A percentile compares a stretch with the other conserved stretches of the same genome.
phyloP scores from a whole-genome alignment of 78 protist species.

The Isochrysis galbana region DNA sequence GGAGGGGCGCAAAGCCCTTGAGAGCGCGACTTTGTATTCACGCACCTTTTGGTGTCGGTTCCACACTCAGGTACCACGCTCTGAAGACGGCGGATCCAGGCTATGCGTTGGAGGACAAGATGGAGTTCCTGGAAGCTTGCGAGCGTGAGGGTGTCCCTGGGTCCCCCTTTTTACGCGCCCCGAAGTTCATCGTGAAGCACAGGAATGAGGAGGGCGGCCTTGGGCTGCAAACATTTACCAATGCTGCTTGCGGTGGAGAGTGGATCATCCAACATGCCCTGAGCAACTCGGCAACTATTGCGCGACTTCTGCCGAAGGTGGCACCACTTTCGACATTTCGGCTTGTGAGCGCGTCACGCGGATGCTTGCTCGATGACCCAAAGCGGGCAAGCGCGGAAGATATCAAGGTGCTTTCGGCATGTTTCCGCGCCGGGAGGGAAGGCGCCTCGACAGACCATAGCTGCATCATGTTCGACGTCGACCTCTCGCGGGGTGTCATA shows the following conservation, averaged over 20 bases:
- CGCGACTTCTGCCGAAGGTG: not conserved
- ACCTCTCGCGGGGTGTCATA: not conserved
- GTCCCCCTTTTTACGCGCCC: not conserved
- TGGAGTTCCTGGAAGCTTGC: not conserved
- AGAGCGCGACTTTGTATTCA: too few relatives aligned
- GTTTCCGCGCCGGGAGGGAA: slow-evolving; percentile 36
- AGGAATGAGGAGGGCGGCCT: slow-evolving; percentile 44
- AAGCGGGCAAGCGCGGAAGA: not conserved
- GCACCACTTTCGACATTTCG: slow-evolving; percentile 38
- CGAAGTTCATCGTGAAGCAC: slow-evolving; percentile 10
- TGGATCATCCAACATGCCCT: slow-evolving; percentile 32
- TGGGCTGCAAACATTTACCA: not conserved
- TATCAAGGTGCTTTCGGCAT: not conserved
- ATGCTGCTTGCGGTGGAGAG: slow-evolving; percentile 33
- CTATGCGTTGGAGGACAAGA: slow-evolving; percentile 27
- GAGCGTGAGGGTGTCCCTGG: not conserved
- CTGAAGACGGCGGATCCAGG: not conserved
- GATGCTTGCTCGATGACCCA: not conserved
- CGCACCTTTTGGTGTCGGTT: too few relatives aligned
- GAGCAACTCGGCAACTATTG: not conserved
- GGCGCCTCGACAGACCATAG: slow-evolving; percentile 33
- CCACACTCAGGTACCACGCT: too few relatives aligned
- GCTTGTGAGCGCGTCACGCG: not conserved
- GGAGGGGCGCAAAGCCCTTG: too few relatives aligned
- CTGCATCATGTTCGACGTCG: slow-evolving; percentile 23